Evolutionary conservation across 345 rosid species (phyloP), one percentile per base, ranked within the genome.

Genomic region (Durio zibethinus): DNA sequence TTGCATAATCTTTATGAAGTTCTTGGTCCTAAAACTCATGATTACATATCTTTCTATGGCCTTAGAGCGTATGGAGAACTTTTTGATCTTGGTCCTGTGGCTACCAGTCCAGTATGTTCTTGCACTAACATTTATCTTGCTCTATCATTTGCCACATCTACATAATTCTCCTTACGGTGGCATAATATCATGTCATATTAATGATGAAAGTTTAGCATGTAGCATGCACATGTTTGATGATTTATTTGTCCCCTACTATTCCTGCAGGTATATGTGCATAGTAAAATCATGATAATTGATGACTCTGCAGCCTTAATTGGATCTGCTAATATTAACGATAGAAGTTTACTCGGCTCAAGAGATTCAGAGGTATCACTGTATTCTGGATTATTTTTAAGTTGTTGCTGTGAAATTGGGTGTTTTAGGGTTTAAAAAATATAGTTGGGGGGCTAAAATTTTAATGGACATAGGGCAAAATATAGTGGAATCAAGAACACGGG

Each of bases 341-440:
- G 99, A 75, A 97, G 99, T 87, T 88, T 97, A 80, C 98, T 97
- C 64, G 99, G 99, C 66, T 92, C 98, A 35, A 89, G 99, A 76
- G 99, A 97, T 84, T 97, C 98, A n/a, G 99, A 97, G 99, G 99
- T 96, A 85, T 76, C 9, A 77, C 76, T 64, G 71, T 60, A 52
- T 68, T 43, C n/a, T 43, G 52, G 53, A 43, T 43, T 66, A 12
- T 1, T 7, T 45, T 68, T 23, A 68, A 23, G 25, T 53, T 7
- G 20, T 23, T 43, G 27, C 54, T 14, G 7, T 68, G 54, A 68
- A 43, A 23, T 43, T 8, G 33, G 33, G 21, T 25, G 43, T 68
- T 43, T 42, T 43, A 42, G 21, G 12, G 52, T n/a, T 10, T 12
- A 31, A 40, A 21, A 42, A 42, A 66, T 9, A 42, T 66, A 23